Conservation (phyloP, 2,329 filamentous ascomycete species). For the Pezicula rhizophila region DNA sequence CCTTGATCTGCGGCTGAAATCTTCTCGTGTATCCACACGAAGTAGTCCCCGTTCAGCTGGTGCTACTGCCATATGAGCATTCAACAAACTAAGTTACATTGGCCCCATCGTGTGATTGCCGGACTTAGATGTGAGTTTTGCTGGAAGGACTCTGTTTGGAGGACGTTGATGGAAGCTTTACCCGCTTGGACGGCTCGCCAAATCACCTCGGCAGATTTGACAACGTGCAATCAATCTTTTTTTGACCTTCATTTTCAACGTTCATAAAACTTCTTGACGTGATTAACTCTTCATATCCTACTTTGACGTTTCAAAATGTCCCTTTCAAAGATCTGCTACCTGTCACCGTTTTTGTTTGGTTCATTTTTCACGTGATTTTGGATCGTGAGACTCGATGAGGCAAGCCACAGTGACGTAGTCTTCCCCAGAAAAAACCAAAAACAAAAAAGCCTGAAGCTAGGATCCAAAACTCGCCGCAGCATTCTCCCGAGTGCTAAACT, state of each 20-base stretch:
- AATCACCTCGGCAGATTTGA: not conserved
- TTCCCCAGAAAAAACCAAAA: not conserved
- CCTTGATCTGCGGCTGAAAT: too few species aligned
- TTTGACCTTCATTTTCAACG: not conserved
- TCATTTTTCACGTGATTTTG: not conserved
- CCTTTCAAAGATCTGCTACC: too few species aligned
- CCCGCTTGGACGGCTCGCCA: not conserved
- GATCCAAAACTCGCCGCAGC: not conserved
- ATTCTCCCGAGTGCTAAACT: too few species aligned
- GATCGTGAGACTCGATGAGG: not conserved
- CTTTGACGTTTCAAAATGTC: too few species aligned
- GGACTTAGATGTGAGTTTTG: not conserved
- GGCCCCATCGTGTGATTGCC: not conserved
- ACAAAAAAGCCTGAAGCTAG: not conserved
- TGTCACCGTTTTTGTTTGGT: too few species aligned
- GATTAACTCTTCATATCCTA: not conserved
- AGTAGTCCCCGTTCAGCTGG: too few species aligned
- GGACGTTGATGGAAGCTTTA: too few species aligned
- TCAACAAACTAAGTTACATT: not conserved
- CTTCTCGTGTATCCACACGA: too few species aligned
- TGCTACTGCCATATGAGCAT: too few species aligned
- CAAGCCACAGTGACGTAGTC: not conserved
- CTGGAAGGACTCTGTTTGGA: not conserved
- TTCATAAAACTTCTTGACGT: not conserved
- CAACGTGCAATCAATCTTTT: not conserved